Conservation (phyloP, 2,329 filamentous ascomycete genomes). For the Stemphylium vesicarium region DNA sequence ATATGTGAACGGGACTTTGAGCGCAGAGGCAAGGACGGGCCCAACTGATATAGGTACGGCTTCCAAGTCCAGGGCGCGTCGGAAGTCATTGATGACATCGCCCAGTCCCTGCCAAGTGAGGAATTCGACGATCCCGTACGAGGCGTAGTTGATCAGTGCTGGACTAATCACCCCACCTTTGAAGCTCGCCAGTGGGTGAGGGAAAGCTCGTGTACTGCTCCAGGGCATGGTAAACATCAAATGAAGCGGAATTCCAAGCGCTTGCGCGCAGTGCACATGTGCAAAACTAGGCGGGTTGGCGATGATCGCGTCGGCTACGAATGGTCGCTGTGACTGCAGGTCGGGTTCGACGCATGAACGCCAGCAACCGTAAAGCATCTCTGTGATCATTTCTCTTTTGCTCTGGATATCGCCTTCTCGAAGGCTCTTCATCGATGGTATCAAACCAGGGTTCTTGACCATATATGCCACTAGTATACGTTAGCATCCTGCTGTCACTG, state of each 20-base stretch:
- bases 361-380: conserved; percentile 39
- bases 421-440: conserved; percentile 33
- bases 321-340: conserved; percentile 57
- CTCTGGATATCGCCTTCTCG: conserved; percentile 41
- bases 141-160: conserved; percentile 48
- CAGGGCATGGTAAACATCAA: conserved; percentile 73
- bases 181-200: conserved; percentile 59
- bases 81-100: conserved; percentile 55
- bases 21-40: conserved; percentile 46
- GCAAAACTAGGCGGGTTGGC: conserved; percentile 80
- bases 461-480: conserved; percentile 52
- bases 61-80: conserved; percentile 51
- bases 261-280: conserved; percentile 75
- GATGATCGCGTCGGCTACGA: conserved; percentile 80
- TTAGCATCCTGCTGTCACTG: no score
- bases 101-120: conserved; percentile 60
- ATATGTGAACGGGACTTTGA: conserved; percentile 54
- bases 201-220: conserved; percentile 53
- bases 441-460: conserved; percentile 56
- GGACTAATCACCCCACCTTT: conserved; percentile 11
- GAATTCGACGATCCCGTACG: conserved; percentile 56
- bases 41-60: conserved; percentile 34
- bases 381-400: conserved; percentile 31
- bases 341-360: conserved; percentile 43
- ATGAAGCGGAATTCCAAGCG: conserved; percentile 73